Percentiles rank a stretch among this genome's conserved stretches.
Evolutionary conservation across 2,329 filamentous ascomycete species (phyloP).

Genomic region (Apiospora marii): DNA sequence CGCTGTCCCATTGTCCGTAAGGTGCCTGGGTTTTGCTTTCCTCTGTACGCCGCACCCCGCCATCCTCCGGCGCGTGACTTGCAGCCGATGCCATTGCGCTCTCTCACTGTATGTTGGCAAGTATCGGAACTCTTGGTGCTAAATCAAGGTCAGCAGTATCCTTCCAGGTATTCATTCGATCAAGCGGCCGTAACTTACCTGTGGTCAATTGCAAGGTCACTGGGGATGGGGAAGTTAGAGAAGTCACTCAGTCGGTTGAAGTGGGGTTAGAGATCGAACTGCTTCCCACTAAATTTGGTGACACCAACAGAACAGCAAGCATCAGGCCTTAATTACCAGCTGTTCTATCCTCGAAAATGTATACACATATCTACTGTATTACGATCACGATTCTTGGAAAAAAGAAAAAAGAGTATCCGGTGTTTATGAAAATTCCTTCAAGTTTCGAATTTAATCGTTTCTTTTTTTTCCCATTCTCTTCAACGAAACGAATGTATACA

Average conservation of each 20-base stretch:
- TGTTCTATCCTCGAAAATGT: too few species aligned
- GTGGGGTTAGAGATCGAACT: background rate
- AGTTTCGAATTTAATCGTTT: too few species aligned
- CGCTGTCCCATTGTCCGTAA: constrained; percentile 18
- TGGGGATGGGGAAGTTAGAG: background rate
- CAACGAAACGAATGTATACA: too few species aligned
- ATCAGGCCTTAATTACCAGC: too few species aligned
- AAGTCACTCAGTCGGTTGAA: background rate
- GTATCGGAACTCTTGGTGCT: background rate
- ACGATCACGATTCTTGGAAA: too few species aligned
- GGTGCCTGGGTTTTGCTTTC: background rate
- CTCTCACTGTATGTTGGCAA: background rate
- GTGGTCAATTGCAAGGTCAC: background rate
- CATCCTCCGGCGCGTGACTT: background rate
- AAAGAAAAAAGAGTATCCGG: too few species aligned
- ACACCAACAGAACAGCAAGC: background rate
- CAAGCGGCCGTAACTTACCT: background rate
- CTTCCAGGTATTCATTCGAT: background rate
- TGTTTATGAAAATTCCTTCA: too few species aligned
- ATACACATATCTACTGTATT: too few species aligned
- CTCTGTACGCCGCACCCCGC: background rate
- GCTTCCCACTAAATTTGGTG: background rate
- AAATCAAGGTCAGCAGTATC: background rate
- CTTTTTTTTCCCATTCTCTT: too few species aligned
- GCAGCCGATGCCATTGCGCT: background rate